A percentile compares a stretch with the other conserved stretches of the same genome.
Conservation (phyloP, 1,139 yeast species). For the Kazachstania sp. region DNA sequence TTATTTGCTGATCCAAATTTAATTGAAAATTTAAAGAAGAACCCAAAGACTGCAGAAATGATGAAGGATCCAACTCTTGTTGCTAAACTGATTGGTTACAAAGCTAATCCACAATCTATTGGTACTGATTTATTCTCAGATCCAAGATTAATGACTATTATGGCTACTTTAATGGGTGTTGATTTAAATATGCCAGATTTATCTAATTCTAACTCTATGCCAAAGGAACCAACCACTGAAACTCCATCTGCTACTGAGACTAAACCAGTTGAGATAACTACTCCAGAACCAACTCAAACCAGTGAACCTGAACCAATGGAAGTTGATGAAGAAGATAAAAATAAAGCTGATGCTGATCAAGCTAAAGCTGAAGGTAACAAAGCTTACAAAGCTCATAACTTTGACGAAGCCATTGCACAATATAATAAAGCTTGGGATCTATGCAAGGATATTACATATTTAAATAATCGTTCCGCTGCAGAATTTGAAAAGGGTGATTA, state of each 20-base stretch:
- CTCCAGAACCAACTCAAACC: constrained; percentile 9
- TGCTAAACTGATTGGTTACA: constrained; percentile 57
- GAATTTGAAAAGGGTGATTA: constrained; percentile 93
- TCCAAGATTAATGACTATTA: constrained; percentile 79
- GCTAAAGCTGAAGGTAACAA: constrained; percentile 82
- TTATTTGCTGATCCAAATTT: constrained; percentile 76
- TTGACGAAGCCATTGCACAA: constrained; percentile 83
- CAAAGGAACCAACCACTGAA: constrained; percentile 24
- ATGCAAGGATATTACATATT: constrained; percentile 77
- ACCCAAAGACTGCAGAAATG: constrained; percentile 81
- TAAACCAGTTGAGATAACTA: constrained; percentile 14
- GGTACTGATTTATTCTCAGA: constrained; percentile 61
- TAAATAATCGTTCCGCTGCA: constrained; percentile 96
- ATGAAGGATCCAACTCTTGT: constrained; percentile 85
- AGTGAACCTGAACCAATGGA: constrained; percentile 31
- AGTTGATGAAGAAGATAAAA: constrained; percentile 30
- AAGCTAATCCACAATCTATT: constrained; percentile 63
- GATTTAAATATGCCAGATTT: constrained; percentile 45
- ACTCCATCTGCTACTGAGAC: constrained; percentile 4
- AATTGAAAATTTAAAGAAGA: constrained; percentile 61
- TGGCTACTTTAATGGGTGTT: constrained; percentile 83
- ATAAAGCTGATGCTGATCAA: constrained; percentile 58
- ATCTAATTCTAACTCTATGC: constrained; percentile 20
- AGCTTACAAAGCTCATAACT: constrained; percentile 76
- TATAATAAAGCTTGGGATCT: constrained; percentile 84